These are phyloP conservation scores for Arthroderma sp. DNA, from an alignment of 2,329 filamentous ascomycete species.

Conservation along the genomic window DNA sequence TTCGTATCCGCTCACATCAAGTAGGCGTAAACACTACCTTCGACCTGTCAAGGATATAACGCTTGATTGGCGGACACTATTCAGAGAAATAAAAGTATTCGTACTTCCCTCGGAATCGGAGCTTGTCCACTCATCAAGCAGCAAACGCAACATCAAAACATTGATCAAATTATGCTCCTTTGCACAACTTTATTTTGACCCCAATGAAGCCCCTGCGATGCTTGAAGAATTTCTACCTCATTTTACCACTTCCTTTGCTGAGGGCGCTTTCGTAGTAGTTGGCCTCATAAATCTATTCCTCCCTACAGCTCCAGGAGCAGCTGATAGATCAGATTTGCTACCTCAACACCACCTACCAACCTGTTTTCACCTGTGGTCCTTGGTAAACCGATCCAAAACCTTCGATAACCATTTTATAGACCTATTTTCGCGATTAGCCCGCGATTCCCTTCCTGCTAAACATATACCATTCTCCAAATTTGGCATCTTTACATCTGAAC, in stretches of 20 bases:
- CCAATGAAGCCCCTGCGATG: constrained; percentile 68
- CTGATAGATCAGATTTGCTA: constrained; percentile 59
- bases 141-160: constrained; percentile 55
- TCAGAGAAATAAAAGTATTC: constrained; percentile 81
- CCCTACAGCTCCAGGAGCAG: constrained; percentile 60
- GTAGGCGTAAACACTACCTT: constrained; percentile 85
- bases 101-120: constrained; percentile 73
- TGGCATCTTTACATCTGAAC: constrained; percentile 83
- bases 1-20: constrained; percentile 9
- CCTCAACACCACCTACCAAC: constrained; percentile 84
- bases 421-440: constrained; percentile 70
- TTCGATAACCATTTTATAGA: constrained; percentile 84
- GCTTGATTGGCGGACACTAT: constrained; percentile 86
- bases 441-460: constrained; percentile 63
- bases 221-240: constrained; percentile 68
- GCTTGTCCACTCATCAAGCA: constrained; percentile 46
- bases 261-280: constrained; percentile 85
- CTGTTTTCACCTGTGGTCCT: constrained; percentile 91
- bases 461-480: constrained; percentile 72
- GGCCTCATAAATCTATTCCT: constrained; percentile 77
- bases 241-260: constrained; percentile 86
- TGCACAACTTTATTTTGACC: constrained; percentile 84
- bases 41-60: constrained; percentile 79
- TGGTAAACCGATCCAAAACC: constrained; percentile 76
- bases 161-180: constrained; percentile 83